phyloP scores from a whole-genome alignment of 169 alveolate genomes.

The Eimeria praecox region DNA sequence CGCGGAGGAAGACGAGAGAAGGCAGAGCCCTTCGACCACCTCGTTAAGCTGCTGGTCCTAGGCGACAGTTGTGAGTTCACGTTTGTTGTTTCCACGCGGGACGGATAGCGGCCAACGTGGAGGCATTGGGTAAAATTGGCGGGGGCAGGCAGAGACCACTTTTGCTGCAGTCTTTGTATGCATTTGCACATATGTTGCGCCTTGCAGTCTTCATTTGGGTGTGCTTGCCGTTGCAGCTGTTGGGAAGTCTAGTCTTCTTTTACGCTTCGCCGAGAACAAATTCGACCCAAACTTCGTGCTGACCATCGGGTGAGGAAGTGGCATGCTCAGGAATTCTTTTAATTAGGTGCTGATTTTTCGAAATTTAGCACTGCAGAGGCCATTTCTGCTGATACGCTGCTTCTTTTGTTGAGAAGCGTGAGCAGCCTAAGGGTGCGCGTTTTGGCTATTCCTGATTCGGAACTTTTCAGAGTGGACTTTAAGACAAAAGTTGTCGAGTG shows the following conservation, averaged over 20 bases:
- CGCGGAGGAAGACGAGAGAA: slow-evolving; percentile 62
- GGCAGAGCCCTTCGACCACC: slow-evolving; percentile 79
- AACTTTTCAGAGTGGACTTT: slow-evolving; percentile 91
- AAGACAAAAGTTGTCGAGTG: slow-evolving; percentile 59
- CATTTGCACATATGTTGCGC: background rate
- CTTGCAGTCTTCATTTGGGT: background rate
- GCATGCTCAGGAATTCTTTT: background rate
- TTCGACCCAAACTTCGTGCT: slow-evolving; percentile 65
- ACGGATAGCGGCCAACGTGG: background rate
- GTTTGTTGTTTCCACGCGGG: background rate
- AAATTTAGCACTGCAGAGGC: background rate
- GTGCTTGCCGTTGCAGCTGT: slow-evolving; percentile 22
- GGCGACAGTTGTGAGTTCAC: slow-evolving; percentile 72
- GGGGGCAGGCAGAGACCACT: background rate
- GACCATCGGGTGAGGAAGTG: slow-evolving; percentile 53
- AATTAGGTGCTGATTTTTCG: background rate
- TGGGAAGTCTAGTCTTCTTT: slow-evolving; percentile 55
- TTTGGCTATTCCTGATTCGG: slow-evolving; percentile 88
- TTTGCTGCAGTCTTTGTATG: background rate
- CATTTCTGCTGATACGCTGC: background rate
- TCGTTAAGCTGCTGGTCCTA: slow-evolving; percentile 65
- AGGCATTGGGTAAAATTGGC: background rate
- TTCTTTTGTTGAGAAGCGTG: background rate
- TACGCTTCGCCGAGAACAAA: slow-evolving; percentile 30
- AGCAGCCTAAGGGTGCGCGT: slow-evolving; percentile 83